Evolutionary conservation across 164 flowering plant genomes (phyloP), one percentile per base, ranked within the genome.

Genomic region (Platanus orientalis): DNA sequence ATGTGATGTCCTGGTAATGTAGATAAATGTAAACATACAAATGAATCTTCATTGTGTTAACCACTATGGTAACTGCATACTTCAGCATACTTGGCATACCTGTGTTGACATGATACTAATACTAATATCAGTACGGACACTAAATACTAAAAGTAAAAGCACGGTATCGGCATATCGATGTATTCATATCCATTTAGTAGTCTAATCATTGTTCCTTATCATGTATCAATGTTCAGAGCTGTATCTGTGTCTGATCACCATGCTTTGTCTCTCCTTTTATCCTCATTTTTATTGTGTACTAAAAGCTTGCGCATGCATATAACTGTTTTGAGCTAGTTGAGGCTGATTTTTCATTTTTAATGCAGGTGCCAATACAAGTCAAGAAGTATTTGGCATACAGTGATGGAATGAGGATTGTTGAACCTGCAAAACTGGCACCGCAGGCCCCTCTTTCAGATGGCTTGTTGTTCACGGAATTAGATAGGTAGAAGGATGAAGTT

Each of bases 291-390:
- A 11, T 4, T 3, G 20, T 1, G 6, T 17, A 7, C 14, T 7
- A 48, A 44, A 21, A 14, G 40, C 23, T 12, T 29, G 42, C 12
- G 42, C 42, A 36, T 36, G 3, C 42, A 36, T 36, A 7, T 36
- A 17, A 13, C 0, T 51, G 34, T 10, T 19, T 5, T 45, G 6
- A 34, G 26, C 39, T 6, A 7, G 50, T 16, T 16, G 23, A 24
- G 47, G 36, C 29, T 54, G 36, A 61, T 55, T 44, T 54, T 60
- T 10, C 29, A 50, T 3, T 16, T 66, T 36, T 23, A 20, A 16
- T 78, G 36, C 76, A 94, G 99, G 97, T 91, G 55, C 99, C 97
- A 7, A 94, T 94, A 64, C 99, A 94, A 77, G 99, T 94, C 7
- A 89, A 91, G 89, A 94, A 83, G 71, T 77, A 81, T 69, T 73